Percentiles rank a stretch among this genome's conserved stretches.
phyloP scores from a whole-genome alignment of 176 grass and related monocot species.

The Canna indica region DNA sequence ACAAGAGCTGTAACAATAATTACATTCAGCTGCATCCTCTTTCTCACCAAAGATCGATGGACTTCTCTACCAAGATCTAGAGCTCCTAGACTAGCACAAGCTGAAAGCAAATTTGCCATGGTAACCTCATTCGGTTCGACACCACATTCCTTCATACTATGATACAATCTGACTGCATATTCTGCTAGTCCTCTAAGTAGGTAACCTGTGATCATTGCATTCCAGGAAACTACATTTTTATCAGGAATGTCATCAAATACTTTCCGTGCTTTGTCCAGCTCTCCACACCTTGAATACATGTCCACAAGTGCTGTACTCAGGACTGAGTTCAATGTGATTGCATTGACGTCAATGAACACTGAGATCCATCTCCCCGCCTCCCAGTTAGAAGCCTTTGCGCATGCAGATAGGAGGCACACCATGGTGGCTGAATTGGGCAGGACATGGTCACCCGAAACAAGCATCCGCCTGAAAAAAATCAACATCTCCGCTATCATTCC shows the following conservation, averaged over 20 bases:
- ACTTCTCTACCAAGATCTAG: conserved; percentile 4
- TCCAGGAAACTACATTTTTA: not conserved
- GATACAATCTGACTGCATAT: conserved; percentile 1
- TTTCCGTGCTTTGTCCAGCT: not conserved
- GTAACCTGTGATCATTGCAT: conserved; percentile 4
- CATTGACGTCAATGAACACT: not conserved
- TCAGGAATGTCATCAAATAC: not conserved
- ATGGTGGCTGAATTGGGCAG: not conserved
- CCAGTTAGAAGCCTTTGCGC: not conserved
- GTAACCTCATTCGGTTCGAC: conserved; percentile 1
- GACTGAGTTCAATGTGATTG: not conserved
- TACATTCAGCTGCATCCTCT: conserved; percentile 8
- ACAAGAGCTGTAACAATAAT: conserved; percentile 45
- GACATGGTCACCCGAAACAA: not conserved
- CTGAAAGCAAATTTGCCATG: conserved; percentile 4
- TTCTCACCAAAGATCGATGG: conserved; percentile 1
- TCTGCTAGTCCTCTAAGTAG: not conserved
- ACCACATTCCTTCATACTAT: not conserved
- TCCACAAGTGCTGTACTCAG: not conserved
- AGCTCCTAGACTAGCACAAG: conserved; percentile 1
- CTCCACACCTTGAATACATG: conserved; percentile 1
- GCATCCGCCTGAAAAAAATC: not conserved
- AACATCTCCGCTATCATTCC: conserved; percentile 2
- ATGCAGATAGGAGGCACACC: not conserved
- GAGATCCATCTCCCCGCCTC: not conserved